These are phyloP conservation scores for Astrothelium macrocarpum DNA, from an alignment of 495 filamentous ascomycete genomes.

Conservation along the genomic window DNA sequence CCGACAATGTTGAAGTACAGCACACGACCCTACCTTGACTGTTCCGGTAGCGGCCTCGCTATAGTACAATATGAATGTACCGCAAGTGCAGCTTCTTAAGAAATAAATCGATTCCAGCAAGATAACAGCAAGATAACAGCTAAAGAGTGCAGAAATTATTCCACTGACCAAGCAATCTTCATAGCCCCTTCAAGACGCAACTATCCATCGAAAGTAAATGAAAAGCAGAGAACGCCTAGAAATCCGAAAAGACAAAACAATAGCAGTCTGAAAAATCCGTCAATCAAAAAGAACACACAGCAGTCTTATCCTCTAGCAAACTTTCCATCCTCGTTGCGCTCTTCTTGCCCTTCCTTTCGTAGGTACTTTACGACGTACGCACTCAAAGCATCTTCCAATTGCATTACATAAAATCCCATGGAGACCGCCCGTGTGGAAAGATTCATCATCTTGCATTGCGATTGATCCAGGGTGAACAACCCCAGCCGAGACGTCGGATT, in stretches of 20 bases:
- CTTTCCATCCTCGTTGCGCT: background rate
- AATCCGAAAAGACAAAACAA: background rate
- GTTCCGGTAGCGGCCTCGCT: too few relatives aligned
- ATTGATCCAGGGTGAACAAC: background rate
- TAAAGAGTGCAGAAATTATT: too few relatives aligned
- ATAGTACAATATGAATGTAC: too few relatives aligned
- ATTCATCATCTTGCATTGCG: background rate
- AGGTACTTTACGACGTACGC: background rate
- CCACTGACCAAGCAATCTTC: background rate
- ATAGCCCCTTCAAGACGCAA: background rate
- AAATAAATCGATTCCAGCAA: background rate
- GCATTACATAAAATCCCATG: background rate
- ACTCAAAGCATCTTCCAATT: background rate
- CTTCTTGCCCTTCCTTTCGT: background rate
- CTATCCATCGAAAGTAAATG: background rate
- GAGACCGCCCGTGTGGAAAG: background rate
- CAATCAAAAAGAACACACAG: background rate
- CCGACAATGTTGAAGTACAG: too few relatives aligned
- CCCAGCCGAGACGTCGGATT: too few relatives aligned
- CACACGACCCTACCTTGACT: too few relatives aligned
- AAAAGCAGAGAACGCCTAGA: background rate
- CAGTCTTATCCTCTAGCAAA: background rate
- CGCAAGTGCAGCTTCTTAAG: background rate
- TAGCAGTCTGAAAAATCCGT: background rate
- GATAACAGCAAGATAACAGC: background rate